Evolutionary conservation across 768 basidiomycete species (phyloP).

Genomic region (Boletus pseudo-olivaceus): DNA sequence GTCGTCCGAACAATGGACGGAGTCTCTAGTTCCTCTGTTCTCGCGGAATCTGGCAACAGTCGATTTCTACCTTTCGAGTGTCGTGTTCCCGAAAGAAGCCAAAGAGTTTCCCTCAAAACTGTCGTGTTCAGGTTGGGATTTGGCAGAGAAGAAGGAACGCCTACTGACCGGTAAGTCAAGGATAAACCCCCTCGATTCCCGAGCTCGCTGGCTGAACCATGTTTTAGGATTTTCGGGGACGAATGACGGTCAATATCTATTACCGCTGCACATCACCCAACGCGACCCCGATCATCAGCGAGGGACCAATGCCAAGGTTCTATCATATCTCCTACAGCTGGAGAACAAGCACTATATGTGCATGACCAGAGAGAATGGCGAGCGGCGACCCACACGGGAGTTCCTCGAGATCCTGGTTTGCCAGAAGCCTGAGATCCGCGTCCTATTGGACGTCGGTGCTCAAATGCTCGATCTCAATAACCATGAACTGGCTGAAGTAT

Average conservation of each 20-base stretch:
- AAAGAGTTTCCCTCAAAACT: constrained; percentile 36
- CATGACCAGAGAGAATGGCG: constrained; percentile 6
- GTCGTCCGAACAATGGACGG: constrained; percentile 26
- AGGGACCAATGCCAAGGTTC: constrained; percentile 45
- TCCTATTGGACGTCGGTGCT: constrained; percentile 54
- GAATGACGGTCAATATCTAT: constrained; percentile 37
- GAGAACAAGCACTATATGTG: constrained; percentile 20
- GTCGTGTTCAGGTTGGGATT: constrained; percentile 36
- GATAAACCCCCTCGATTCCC: not conserved
- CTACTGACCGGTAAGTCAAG: constrained; percentile 15
- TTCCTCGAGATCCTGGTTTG: constrained; percentile 32
- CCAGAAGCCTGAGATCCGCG: constrained; percentile 39
- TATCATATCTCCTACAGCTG: constrained; percentile 30
- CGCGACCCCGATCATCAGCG: constrained; percentile 27
- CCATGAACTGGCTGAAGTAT: constrained; percentile 35
- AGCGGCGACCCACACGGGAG: constrained; percentile 10
- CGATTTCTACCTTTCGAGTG: constrained; percentile 35
- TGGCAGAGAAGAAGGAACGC: constrained; percentile 25
- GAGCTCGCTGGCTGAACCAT: not conserved
- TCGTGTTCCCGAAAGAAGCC: constrained; percentile 38
- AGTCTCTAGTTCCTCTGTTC: constrained; percentile 26
- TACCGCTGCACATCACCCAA: constrained; percentile 35
- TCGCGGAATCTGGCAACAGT: constrained; percentile 28
- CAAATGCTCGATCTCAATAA: constrained; percentile 54
- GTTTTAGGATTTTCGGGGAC: constrained; percentile 37